A percentile compares a stretch with the other conserved stretches of the same genome.
phyloP scores from a whole-genome alignment of 257 asterid species.

The Solanum rostratum region DNA sequence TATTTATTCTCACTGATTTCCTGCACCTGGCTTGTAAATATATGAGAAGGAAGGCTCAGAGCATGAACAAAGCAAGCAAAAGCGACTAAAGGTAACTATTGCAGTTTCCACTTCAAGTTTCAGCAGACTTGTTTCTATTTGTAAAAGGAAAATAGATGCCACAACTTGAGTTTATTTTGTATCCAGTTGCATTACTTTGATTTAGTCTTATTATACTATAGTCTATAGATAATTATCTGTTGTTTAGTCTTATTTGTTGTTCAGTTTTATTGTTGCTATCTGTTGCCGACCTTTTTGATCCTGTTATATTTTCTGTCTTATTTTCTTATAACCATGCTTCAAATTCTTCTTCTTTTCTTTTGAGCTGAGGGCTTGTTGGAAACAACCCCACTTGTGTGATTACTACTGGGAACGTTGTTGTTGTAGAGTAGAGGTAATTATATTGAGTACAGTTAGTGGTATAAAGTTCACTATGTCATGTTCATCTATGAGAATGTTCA shows the following conservation, averaged over 20 bases:
- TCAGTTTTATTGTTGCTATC: neutral
- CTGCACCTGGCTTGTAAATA: conserved; percentile 16
- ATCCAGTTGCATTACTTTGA: neutral
- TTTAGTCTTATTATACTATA: neutral
- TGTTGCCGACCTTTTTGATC: neutral
- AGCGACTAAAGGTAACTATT: conserved; percentile 60
- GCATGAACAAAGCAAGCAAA: conserved; percentile 25
- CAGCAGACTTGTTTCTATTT: neutral
- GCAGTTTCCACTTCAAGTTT: neutral
- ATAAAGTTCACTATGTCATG: neutral
- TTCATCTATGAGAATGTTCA: neutral
- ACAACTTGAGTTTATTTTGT: neutral
- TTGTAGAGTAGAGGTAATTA: neutral
- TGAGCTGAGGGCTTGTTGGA: neutral
- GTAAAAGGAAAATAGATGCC: neutral
- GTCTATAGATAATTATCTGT: neutral
- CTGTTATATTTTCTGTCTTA: neutral
- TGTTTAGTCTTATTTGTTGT: neutral
- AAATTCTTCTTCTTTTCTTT: neutral
- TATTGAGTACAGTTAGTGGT: neutral
- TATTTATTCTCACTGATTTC: neutral
- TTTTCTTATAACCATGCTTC: neutral
- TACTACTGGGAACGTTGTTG: neutral
- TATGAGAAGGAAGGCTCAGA: conserved; percentile 24
- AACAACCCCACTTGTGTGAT: neutral